Evolutionary conservation across 108 stramenopile genomes (phyloP).

Genomic region (Nitzschia putrida): DNA sequence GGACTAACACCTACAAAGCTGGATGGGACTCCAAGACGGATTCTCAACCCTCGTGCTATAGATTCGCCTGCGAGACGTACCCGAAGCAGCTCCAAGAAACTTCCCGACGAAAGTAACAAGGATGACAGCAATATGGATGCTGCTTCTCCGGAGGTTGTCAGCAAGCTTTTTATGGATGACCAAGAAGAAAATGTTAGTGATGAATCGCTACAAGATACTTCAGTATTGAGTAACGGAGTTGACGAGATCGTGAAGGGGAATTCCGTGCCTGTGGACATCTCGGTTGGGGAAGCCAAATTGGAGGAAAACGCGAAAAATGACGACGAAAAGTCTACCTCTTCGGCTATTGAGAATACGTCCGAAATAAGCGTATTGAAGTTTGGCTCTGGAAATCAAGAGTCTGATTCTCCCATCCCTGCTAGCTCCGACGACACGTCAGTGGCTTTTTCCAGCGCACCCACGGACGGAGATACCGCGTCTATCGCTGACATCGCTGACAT

Average conservation of each 20-base stretch:
- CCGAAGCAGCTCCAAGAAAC: constrained; percentile 31
- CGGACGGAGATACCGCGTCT: constrained; percentile 14
- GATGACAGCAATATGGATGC: neutral
- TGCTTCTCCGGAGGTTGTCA: neutral
- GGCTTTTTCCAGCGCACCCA: neutral
- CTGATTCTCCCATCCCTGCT: neutral
- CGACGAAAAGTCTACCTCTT: no score
- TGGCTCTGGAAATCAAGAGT: neutral
- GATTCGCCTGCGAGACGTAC: constrained; percentile 76
- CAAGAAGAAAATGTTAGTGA: neutral
- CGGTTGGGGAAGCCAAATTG: no score
- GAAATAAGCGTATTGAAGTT: no score
- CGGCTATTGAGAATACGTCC: no score
- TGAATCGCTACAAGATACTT: neutral
- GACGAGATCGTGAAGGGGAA: no score
- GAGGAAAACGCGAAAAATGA: no score
- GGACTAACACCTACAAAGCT: constrained; percentile 47
- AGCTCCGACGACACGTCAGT: neutral
- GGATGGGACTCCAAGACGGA: constrained; percentile 26
- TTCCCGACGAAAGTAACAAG: neutral
- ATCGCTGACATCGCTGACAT: constrained; percentile 23
- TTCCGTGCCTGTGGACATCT: no score
- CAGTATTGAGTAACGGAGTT: no score
- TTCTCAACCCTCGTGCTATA: constrained; percentile 35
- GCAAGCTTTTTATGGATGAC: neutral